Base-by-base conservation (phyloP, 148 eudicot species). In the Rhododendron williamsianum region DNA sequence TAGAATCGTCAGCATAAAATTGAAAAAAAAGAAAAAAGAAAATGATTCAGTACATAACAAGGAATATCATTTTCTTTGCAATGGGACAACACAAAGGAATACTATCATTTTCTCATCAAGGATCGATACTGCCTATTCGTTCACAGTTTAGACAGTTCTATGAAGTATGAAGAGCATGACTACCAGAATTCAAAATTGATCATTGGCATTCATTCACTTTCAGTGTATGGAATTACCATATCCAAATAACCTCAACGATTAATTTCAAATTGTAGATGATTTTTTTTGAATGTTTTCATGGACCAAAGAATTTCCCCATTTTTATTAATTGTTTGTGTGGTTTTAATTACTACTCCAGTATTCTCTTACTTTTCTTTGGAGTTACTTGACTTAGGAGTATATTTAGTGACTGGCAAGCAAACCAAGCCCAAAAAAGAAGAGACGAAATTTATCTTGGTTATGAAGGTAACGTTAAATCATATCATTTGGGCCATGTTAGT, bases 391-490 rank as follows among this genome's bases (percentile, higher is more conserved):
- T 21, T 12, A 52, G 35, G 35, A 33, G 35, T 10, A 48, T 46
- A 27, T 78, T 77, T 85, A 51, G 81, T 77, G 45, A 83, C 13
- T 30, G 77, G 4, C 46, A 88, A 88, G 89, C 87, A 88, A 88
- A 9, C 35, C 16, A 54, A 56, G 36, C 45, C 9, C 4, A 81
- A 23, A 12, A 51, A 38, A 16, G 65, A 63, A 6, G 15, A 16
- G 25, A 15, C 30, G 76, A 82, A 77, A 65, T 76, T 30, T 49
- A 78, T 48, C 85, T 81, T 82, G 52, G 9, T 7, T 65, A 67
- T 69, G 35, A 88, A 85, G 89, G 82, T 78, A 82, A 88, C 85
- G 87, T 69, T 82, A 88, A 73, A 69, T 13, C 74, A 81, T 80
- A 80, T 80, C 58, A 56, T 56, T 56, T 56, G 74, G 74, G 30